A percentile compares a stretch with the other conserved stretches of the same genome.
Conservation (phyloP, 495 filamentous ascomycete genomes). For the Aspergillus affinis region DNA sequence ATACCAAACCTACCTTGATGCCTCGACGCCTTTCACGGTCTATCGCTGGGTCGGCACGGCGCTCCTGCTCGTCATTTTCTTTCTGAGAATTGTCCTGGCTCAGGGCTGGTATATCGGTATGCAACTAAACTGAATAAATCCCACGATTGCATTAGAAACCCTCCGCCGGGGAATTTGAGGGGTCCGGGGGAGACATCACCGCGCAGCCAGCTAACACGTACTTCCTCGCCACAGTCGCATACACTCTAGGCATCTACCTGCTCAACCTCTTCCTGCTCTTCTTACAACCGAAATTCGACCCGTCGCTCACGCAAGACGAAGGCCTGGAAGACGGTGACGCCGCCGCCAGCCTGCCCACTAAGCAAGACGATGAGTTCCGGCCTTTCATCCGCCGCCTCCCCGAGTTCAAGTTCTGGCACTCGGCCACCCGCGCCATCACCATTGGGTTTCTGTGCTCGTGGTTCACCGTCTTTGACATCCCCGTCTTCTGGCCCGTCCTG, state of each 20-base stretch:
- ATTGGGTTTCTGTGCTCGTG: slow-evolving; percentile 88
- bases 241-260: slow-evolving; percentile 97
- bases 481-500: slow-evolving; percentile 97
- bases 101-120: slow-evolving; percentile 99
- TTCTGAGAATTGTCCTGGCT: slow-evolving; percentile 81
- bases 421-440: slow-evolving; percentile 80
- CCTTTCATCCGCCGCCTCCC: slow-evolving; percentile 94
- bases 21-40: slow-evolving; percentile 78
- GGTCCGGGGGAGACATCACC: not conserved
- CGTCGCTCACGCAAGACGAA: slow-evolving; percentile 90
- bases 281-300: slow-evolving; percentile 97
- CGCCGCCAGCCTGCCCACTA: slow-evolving; percentile 74
- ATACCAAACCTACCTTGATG: slow-evolving; percentile 94
- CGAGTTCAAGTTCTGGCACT: slow-evolving; percentile 99
- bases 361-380: slow-evolving; percentile 94
- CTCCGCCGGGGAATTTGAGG: not conserved
- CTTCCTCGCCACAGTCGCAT: slow-evolving; percentile 65
- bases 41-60: slow-evolving; percentile 88
- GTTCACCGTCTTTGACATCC: slow-evolving; percentile 92
- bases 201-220: slow-evolving; percentile 12
- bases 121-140: slow-evolving; percentile 16
- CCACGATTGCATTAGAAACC: not conserved
- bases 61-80: slow-evolving; percentile 74
- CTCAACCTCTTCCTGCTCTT: slow-evolving; percentile 99
- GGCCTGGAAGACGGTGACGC: slow-evolving; percentile 91